These are phyloP conservation scores for Passiflora organensis DNA, from an alignment of 345 rosid species.

Conservation along the genomic window DNA sequence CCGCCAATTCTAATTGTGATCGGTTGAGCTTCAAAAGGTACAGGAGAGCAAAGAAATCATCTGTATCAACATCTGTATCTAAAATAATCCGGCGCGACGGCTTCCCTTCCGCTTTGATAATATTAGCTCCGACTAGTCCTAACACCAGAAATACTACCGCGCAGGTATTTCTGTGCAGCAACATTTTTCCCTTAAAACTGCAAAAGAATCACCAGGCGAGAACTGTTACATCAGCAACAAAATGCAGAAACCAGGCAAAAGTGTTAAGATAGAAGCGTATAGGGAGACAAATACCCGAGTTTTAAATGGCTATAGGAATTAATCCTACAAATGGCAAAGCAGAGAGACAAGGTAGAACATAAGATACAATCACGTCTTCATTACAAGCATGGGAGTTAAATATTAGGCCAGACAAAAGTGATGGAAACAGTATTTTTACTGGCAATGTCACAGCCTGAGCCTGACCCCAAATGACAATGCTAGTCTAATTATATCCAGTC, in stretches of 20 bases:
- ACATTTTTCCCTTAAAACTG: constrained; percentile 20
- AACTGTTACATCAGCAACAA: constrained; percentile 11
- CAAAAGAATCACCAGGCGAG: neutral
- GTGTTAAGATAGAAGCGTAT: neutral
- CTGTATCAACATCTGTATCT: constrained; percentile 85
- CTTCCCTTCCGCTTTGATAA: constrained; percentile 21
- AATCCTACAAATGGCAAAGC: neutral
- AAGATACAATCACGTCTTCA: too few species aligned
- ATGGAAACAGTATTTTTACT: too few species aligned
- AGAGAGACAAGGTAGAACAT: neutral
- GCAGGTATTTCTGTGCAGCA: constrained; percentile 16
- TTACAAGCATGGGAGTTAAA: too few species aligned
- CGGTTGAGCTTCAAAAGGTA: constrained; percentile 78
- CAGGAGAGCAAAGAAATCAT: constrained; percentile 77
- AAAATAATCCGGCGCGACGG: constrained; percentile 61
- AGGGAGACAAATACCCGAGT: constrained; percentile 2
- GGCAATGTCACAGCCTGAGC: too few species aligned
- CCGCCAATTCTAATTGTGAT: constrained; percentile 77
- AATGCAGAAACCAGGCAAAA: neutral
- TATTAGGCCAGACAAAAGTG: too few species aligned
- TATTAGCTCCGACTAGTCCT: constrained; percentile 14
- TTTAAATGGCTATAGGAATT: neutral
- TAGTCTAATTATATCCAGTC: too few species aligned
- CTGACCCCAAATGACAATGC: too few species aligned
- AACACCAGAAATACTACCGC: constrained; percentile 18